Percentiles rank a stretch among this genome's conserved stretches.
Evolutionary conservation across 192 early-diverging fungal genomes (phyloP).

Genomic region (Obelidium mucronatum): DNA sequence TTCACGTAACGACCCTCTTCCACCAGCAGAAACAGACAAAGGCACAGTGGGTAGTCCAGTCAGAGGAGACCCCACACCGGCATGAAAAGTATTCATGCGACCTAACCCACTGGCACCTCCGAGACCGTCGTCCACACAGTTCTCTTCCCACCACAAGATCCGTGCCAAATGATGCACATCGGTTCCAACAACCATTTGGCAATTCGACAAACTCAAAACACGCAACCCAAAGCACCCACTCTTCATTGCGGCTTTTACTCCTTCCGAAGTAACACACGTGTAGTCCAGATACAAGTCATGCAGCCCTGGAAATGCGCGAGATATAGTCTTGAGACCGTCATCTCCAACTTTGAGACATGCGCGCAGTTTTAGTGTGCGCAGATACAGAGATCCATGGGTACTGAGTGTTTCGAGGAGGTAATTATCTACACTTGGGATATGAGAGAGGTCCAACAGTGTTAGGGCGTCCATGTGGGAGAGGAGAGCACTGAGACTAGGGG

Average conservation of each 20-base stretch:
- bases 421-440: constrained; percentile 24
- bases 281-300: background rate
- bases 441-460: background rate
- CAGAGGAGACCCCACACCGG: no score
- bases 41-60: background rate
- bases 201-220: constrained; percentile 10
- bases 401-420: background rate
- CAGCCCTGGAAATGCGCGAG: background rate
- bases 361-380: background rate
- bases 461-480: constrained; percentile 1
- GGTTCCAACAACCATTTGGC: constrained; percentile 15
- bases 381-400: background rate
- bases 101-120: background rate
- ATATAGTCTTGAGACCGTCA: background rate
- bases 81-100: no score
- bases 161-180: constrained; percentile 31
- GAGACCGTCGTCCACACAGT: background rate
- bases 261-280: constrained; percentile 7
- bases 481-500: constrained; percentile 9
- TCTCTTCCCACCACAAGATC: constrained; percentile 19
- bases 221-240: background rate
- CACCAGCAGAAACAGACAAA: background rate
- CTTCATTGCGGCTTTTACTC: constrained; percentile 12
- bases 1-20: background rate
- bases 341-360: constrained; percentile 14